Conservation (phyloP, 129 eudicot genomes). For the Calendula officinalis region DNA sequence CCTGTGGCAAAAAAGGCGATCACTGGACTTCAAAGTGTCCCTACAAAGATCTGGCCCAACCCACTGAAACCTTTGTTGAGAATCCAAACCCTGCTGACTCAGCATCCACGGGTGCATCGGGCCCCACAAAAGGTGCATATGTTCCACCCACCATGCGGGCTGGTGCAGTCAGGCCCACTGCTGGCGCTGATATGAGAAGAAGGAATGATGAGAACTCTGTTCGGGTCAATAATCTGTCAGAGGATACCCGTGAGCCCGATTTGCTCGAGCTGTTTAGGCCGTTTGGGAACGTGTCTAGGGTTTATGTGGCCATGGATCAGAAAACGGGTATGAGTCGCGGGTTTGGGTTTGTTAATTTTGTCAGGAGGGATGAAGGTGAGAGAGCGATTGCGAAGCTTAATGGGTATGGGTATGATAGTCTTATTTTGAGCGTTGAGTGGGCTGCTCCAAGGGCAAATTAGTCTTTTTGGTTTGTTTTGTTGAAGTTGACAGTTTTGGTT, state of each 20-base stretch:
- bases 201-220: constrained; percentile 90
- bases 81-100: constrained; percentile 46
- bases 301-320: constrained; percentile 86
- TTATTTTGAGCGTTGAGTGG: constrained; percentile 89
- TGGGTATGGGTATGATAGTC: constrained; percentile 87
- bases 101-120: constrained; percentile 32
- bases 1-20: constrained; percentile 88
- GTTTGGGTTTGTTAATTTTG: constrained; percentile 81
- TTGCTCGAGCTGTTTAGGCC: constrained; percentile 72
- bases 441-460: constrained; percentile 63
- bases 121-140: constrained; percentile 51
- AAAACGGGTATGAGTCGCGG: constrained; percentile 88
- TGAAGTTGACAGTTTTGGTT: not conserved
- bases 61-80: constrained; percentile 47
- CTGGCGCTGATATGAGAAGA: constrained; percentile 72
- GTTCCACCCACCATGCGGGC: constrained; percentile 80
- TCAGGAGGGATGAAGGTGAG: constrained; percentile 81
- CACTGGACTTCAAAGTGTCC: constrained; percentile 96
- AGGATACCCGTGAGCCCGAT: constrained; percentile 85
- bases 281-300: constrained; percentile 68
- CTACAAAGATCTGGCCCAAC: constrained; percentile 72
- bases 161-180: constrained; percentile 50
- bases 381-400: constrained; percentile 75
- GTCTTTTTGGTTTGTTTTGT: constrained; percentile 8
- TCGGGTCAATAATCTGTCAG: constrained; percentile 76